A percentile compares a stretch with the other conserved stretches of the same genome.
Conservation (phyloP, 225 moss, liverwort and hornwort genomes). For the Pseudoscleropodium purum region DNA sequence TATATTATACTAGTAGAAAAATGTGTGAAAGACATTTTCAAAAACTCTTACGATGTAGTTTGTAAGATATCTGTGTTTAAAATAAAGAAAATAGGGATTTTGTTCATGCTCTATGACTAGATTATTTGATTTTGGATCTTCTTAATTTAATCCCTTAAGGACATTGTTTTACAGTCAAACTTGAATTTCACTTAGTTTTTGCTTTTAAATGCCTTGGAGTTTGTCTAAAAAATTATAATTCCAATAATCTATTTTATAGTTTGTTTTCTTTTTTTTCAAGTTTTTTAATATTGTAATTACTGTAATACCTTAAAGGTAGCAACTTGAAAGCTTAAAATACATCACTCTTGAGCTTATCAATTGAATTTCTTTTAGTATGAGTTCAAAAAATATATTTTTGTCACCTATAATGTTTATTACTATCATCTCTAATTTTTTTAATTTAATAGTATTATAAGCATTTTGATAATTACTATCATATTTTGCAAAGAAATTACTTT, state of each 20-base stretch:
- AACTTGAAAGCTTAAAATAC: neutral
- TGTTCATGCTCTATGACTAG: fast-evolving
- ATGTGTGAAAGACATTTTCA: too few relatives aligned
- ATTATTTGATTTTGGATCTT: too few relatives aligned
- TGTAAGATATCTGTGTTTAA: too few relatives aligned
- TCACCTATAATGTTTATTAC: neutral
- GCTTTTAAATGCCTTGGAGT: neutral
- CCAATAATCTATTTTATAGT: neutral
- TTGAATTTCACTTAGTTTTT: neutral
- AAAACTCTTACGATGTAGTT: too few relatives aligned
- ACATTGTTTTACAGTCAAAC: neutral
- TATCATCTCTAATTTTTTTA: neutral
- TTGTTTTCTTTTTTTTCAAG: too few relatives aligned
- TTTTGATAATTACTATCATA: neutral
- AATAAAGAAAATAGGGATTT: too few relatives aligned
- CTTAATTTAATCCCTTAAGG: too few relatives aligned
- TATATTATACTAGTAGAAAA: too few relatives aligned
- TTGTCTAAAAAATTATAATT: neutral
- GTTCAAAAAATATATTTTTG: neutral
- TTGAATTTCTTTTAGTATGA: neutral
- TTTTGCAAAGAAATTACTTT: neutral
- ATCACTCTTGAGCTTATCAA: neutral
- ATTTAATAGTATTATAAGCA: neutral
- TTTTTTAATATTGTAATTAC: neutral
- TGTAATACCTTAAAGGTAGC: too few relatives aligned